Evolutionary conservation across 2,329 filamentous ascomycete species (phyloP).

Genomic region (Colletotrichum liriopes): DNA sequence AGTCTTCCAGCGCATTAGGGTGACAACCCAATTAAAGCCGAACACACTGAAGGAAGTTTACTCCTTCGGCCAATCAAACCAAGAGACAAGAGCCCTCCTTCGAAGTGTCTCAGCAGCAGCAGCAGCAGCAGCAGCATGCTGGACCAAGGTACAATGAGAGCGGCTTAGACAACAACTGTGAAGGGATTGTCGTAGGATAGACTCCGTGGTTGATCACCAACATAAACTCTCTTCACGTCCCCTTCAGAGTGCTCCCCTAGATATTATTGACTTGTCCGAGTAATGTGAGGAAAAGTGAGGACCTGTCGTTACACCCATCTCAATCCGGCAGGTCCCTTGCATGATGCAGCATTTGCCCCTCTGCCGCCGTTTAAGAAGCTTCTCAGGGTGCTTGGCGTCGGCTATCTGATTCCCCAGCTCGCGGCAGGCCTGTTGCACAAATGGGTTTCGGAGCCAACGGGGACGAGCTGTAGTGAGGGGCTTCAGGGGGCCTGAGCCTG

Average conservation of each 20-base stretch:
- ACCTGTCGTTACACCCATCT: background rate
- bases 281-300: background rate
- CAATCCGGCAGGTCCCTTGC: slow-evolving; percentile 8
- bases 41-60: background rate
- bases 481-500: slow-evolving; percentile 25
- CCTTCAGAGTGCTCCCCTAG: background rate
- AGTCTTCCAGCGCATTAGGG: background rate
- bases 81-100: background rate
- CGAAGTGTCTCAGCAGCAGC: background rate
- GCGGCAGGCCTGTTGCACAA: background rate
- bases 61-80: background rate
- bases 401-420: background rate
- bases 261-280: background rate
- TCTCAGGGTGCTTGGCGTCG: background rate
- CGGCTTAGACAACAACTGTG: background rate
- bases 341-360: background rate
- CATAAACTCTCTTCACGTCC: background rate
- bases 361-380: slow-evolving; percentile 7
- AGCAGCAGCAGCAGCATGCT: too few species aligned
- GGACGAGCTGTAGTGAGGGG: slow-evolving; percentile 21
- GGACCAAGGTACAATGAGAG: background rate
- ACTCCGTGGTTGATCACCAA: background rate
- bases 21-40: background rate
- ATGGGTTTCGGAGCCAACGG: slow-evolving; percentile 26
- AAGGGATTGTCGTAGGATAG: background rate